Conservation (phyloP, 495 filamentous ascomycete species). For the Apiosordaria backusii region DNA sequence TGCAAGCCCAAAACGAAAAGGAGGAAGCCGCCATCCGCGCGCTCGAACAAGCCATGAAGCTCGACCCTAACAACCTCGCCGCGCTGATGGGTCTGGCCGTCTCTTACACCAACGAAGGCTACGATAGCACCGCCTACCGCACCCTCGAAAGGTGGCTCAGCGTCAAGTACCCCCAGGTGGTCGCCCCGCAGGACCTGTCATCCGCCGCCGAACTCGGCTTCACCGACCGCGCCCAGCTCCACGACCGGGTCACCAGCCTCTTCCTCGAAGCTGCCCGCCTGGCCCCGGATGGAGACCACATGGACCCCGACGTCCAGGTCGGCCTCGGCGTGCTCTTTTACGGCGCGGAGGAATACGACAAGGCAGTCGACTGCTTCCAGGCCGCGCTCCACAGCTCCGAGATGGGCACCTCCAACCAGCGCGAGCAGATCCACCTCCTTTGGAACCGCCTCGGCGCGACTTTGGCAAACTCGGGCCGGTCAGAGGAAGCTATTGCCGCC, state of each 20-base stretch:
- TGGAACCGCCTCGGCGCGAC: conserved; percentile 98
- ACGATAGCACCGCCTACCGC: conserved; percentile 93
- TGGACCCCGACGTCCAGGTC: conserved; percentile 98
- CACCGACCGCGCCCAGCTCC: conserved; percentile 85
- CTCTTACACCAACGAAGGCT: conserved; percentile 98
- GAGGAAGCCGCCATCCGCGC: conserved; percentile 98
- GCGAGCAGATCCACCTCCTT: conserved; percentile 78
- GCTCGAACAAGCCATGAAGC: conserved; percentile 82
- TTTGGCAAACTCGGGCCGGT: conserved; percentile 87
- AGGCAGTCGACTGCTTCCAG: conserved; percentile 97
- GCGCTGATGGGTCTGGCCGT: conserved; percentile 95
- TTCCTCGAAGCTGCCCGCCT: conserved; percentile 92
- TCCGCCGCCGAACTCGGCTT: conserved; percentile 76
- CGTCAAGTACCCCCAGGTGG: conserved; percentile 81
- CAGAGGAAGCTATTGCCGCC: conserved; percentile 92
- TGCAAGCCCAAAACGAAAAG: conserved; percentile 98
- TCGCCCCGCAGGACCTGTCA: conserved; percentile 63
- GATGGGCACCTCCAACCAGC: conserved; percentile 68
- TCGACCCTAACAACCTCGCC: conserved; percentile 79
- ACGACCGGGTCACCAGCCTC: conserved; percentile 81
- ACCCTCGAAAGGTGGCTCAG: conserved; percentile 95
- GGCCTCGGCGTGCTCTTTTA: conserved; percentile 97
- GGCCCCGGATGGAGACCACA: conserved; percentile 75
- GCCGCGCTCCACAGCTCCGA: conserved; percentile 81
- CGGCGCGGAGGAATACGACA: conserved; percentile 94